phyloP scores from a whole-genome alignment of 2,329 filamentous ascomycete genomes.

The Passalora sequoiae region DNA sequence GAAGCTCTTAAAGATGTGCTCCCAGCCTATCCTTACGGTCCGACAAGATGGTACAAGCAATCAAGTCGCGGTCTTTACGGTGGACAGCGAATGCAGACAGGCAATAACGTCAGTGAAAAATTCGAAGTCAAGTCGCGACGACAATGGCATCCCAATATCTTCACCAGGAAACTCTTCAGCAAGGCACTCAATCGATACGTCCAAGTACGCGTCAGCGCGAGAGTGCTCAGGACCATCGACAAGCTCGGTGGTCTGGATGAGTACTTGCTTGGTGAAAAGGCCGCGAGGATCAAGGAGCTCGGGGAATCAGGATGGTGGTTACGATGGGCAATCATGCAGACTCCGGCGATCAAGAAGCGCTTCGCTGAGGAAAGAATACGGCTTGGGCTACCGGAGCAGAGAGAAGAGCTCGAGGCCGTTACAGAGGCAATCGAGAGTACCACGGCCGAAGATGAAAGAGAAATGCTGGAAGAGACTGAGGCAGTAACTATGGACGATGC shows the following conservation, averaged over 20 bases:
- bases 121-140: slow-evolving; percentile 66
- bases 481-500: slow-evolving; percentile 24
- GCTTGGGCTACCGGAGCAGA: slow-evolving; percentile 55
- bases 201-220: slow-evolving; percentile 63
- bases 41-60: slow-evolving; percentile 69
- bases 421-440: slow-evolving; percentile 9
- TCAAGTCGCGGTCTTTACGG: slow-evolving; percentile 58
- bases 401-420: slow-evolving; percentile 16
- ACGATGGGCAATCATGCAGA: slow-evolving; percentile 86
- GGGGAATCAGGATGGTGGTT: slow-evolving; percentile 87
- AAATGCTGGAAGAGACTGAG: slow-evolving; percentile 19
- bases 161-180: slow-evolving; percentile 62
- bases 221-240: slow-evolving; percentile 62
- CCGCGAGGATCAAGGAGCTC: slow-evolving; percentile 73
- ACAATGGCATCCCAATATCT: slow-evolving; percentile 69
- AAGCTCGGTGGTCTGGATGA: slow-evolving; percentile 85
- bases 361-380: slow-evolving; percentile 61
- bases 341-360: slow-evolving; percentile 57
- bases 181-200: slow-evolving; percentile 58
- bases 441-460: slow-evolving; percentile 15
- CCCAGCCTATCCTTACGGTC: slow-evolving; percentile 65
- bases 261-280: slow-evolving; percentile 79
- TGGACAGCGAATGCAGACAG: slow-evolving; percentile 64
- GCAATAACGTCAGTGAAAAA: slow-evolving; percentile 67
- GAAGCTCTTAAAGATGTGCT: slow-evolving; percentile 31